A percentile compares a stretch with the other conserved stretches of the same genome.
Evolutionary conservation across 805 yeast genomes (phyloP).

Genomic region (Jamesozyma piceae): DNA sequence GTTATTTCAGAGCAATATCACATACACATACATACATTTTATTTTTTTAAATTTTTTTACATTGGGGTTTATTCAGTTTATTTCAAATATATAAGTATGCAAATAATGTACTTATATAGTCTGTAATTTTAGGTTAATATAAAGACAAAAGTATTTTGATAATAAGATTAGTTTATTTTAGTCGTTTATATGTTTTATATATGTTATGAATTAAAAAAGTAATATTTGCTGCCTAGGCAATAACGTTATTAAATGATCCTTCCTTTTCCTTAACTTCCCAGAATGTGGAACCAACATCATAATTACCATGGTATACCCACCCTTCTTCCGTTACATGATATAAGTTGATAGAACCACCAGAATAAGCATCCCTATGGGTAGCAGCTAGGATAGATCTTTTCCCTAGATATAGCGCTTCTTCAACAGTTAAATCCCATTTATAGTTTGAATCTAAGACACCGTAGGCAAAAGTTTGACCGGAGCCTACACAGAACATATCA

Average conservation of each 20-base stretch:
- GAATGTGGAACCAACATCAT: conserved; percentile 81
- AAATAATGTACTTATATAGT: background rate
- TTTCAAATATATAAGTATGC: background rate
- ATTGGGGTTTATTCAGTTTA: background rate
- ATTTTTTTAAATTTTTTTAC: background rate
- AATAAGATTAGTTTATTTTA: background rate
- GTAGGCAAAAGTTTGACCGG: conserved; percentile 98
- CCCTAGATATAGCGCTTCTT: conserved; percentile 89
- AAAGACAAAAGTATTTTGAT: background rate
- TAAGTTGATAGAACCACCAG: conserved; percentile 92
- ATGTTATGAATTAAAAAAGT: background rate
- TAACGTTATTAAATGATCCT: conserved; percentile 79
- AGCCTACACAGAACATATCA: conserved; percentile 92
- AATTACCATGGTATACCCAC: conserved; percentile 93
- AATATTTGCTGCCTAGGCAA: conserved; percentile 17
- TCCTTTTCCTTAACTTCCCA: conserved; percentile 88
- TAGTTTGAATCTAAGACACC: conserved; percentile 94
- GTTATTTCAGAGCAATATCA: too few relatives aligned
- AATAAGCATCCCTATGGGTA: conserved; percentile 94
- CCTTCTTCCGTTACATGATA: conserved; percentile 90
- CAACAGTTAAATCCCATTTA: conserved; percentile 83
- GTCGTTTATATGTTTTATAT: background rate
- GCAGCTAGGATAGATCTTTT: conserved; percentile 95
- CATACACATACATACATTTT: background rate
- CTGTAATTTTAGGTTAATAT: background rate